A percentile compares a stretch with the other conserved stretches of the same genome.
phyloP scores from a whole-genome alignment of 2,329 filamentous ascomycete genomes.

The Beauveria rudraprayagi region DNA sequence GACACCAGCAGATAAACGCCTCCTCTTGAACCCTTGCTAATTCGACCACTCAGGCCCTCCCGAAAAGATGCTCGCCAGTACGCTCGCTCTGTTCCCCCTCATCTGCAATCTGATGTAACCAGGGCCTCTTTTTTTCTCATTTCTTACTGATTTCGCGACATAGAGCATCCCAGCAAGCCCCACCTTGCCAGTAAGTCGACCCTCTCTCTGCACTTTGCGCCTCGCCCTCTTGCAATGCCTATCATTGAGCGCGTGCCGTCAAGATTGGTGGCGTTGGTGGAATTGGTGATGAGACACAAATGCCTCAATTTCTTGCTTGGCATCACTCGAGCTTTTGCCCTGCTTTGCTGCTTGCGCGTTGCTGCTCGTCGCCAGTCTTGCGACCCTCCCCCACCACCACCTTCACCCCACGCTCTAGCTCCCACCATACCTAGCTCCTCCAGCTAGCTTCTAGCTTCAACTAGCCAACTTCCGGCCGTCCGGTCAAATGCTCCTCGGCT shows the following conservation, averaged over 20 bases:
- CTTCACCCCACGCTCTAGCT: conserved; percentile 1
- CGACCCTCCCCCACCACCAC: neutral
- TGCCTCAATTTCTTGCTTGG: no score
- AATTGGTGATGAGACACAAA: no score
- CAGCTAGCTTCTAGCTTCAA: neutral
- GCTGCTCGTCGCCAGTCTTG: neutral
- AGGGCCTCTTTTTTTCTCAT: conserved; percentile 6
- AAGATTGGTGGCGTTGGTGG: neutral
- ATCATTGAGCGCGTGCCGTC: neutral
- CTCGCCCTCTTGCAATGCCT: neutral
- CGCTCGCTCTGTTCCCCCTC: conserved; percentile 22
- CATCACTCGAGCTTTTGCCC: neutral
- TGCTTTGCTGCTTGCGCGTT: neutral
- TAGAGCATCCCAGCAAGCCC: conserved; percentile 63
- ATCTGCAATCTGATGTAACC: conserved; percentile 6
- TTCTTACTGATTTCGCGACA: conserved; percentile 9
- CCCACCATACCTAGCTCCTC: neutral
- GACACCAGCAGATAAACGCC: neutral
- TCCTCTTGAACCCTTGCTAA: conserved; percentile 16
- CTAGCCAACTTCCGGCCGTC: conserved; percentile 9
- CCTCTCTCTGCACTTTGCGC: conserved; percentile 6
- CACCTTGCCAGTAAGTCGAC: conserved; percentile 52
- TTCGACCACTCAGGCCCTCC: conserved; percentile 44
- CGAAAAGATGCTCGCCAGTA: conserved; percentile 60
- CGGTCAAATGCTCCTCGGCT: conserved; percentile 3